A percentile compares a stretch with the other conserved stretches of the same genome.
Evolutionary conservation across 2,329 filamentous ascomycete genomes (phyloP).

Genomic region (Mariannaea sp.): DNA sequence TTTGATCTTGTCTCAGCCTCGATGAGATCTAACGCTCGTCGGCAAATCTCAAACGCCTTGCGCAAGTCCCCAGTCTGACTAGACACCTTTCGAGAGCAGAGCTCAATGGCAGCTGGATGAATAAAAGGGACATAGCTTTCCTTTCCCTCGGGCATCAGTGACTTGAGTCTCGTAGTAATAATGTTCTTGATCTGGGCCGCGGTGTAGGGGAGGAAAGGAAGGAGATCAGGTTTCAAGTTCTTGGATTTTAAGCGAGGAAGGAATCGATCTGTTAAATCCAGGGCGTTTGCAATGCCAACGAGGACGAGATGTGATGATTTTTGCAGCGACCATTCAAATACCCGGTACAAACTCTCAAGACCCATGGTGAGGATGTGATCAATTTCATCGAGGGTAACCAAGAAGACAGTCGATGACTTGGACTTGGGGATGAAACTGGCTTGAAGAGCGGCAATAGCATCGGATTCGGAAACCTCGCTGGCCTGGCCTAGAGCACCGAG

Average conservation of each 20-base stretch:
- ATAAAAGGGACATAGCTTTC: constrained; percentile 80
- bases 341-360: constrained; percentile 82
- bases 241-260: constrained; percentile 90
- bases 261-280: constrained; percentile 94
- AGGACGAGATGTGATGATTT: constrained; percentile 79
- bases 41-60: constrained; percentile 93
- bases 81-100: constrained; percentile 93
- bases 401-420: constrained; percentile 62
- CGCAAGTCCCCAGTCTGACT: constrained; percentile 92
- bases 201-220: constrained; percentile 92
- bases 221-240: constrained; percentile 84
- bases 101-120: constrained; percentile 89
- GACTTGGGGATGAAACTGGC: constrained; percentile 71
- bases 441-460: constrained; percentile 71
- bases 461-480: constrained; percentile 63
- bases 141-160: constrained; percentile 64
- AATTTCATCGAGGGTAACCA: constrained; percentile 94
- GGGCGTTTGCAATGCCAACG: constrained; percentile 92
- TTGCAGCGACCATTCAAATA: constrained; percentile 96
- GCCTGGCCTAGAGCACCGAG: constrained; percentile 69
- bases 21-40: constrained; percentile 84
- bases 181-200: constrained; percentile 86
- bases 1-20: constrained; percentile 82
- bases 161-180: constrained; percentile 80
- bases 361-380: constrained; percentile 91